Conservation (phyloP, 1,284 basidiomycete genomes). For the Trichosporon sp. region DNA sequence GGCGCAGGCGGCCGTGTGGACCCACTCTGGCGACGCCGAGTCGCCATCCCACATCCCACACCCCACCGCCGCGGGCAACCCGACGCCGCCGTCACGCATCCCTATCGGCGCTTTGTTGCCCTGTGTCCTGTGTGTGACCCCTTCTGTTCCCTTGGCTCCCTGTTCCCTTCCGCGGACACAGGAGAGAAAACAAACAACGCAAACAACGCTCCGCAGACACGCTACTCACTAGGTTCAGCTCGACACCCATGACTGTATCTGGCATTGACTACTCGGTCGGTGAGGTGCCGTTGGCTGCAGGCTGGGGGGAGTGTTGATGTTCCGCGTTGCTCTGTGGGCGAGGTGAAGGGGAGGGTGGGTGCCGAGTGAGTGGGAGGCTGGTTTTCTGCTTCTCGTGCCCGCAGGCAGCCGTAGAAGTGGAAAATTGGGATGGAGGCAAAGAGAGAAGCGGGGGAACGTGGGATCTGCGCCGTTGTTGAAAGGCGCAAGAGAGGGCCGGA, state of each 20-base stretch:
- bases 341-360: not conserved
- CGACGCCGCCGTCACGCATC: not conserved
- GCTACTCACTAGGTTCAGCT: not conserved
- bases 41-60: too few relatives aligned
- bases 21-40: not conserved
- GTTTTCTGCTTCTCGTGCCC: not conserved
- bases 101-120: not conserved
- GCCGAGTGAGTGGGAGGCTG: not conserved
- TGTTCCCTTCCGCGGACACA: not conserved
- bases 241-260: constrained; percentile 2
- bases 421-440: not conserved
- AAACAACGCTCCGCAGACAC: not conserved
- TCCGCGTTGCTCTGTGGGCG: not conserved
- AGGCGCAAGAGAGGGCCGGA: not conserved
- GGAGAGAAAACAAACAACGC: not conserved
- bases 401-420: not conserved
- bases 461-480: not conserved
- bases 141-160: not conserved
- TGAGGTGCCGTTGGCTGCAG: not conserved
- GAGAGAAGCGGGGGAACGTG: not conserved
- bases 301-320: not conserved
- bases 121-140: not conserved
- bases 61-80: too few relatives aligned
- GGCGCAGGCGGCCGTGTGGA: not conserved
- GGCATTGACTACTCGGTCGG: not conserved